These are phyloP conservation scores for Myxozyma geophila DNA, from an alignment of 805 yeast genomes.

Conservation along the genomic window DNA sequence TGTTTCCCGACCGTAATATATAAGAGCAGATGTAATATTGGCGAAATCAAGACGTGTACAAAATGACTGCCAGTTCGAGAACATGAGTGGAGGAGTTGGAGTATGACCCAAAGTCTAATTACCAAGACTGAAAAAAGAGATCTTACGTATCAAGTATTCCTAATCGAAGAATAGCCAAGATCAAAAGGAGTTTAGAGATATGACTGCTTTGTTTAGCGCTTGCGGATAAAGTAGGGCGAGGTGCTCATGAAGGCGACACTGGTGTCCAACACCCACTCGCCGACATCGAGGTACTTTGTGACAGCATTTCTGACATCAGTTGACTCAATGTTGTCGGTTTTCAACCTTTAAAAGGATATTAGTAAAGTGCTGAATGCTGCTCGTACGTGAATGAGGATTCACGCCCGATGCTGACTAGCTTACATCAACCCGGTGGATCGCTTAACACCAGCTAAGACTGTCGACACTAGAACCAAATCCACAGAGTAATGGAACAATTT, in stretches of 20 bases:
- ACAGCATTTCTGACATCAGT: constrained; percentile 50
- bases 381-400: background rate
- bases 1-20: too few species aligned
- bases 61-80: too few species aligned
- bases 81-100: too few species aligned
- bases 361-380: background rate
- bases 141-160: background rate
- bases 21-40: too few species aligned
- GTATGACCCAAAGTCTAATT: too few species aligned
- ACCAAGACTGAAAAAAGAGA: too few species aligned
- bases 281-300: constrained; percentile 72
- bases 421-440: constrained; percentile 74
- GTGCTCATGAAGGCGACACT: constrained; percentile 70
- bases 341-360: constrained; percentile 43
- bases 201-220: constrained; percentile 25
- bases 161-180: background rate
- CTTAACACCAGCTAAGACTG: constrained; percentile 83
- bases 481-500: constrained; percentile 70
- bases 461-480: constrained; percentile 77
- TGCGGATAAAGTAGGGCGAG: constrained; percentile 68
- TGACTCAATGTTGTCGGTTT: constrained; percentile 57
- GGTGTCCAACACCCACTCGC: constrained; percentile 82
- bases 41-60: too few species aligned
- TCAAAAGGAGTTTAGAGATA: background rate
- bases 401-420: constrained; percentile 28